Evolutionary conservation across 345 rosid genomes (phyloP), one percentile per base, ranked within the genome.

Genomic region (Gossypioides kirkii): DNA sequence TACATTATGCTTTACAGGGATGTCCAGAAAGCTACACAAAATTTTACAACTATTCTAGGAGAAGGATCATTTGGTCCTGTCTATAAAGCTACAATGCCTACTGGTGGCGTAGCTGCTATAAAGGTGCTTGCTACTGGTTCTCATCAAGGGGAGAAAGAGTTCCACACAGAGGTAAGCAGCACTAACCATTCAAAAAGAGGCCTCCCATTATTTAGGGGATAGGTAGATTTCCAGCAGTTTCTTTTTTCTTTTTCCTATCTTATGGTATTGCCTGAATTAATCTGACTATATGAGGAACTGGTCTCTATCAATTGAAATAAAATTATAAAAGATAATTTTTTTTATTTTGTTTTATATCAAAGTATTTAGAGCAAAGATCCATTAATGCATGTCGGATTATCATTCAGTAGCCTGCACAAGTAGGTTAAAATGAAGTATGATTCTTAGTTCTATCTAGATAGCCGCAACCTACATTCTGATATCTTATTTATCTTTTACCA

Each of bases 31-130:
- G 97, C 94, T 66, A 95, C 99, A 45, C 84, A 87, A 60, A 89
- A 86, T 77, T 95, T 92, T 76, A 92, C 94, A 8, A 90, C 93
- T 20, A 72, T 86, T 59, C 63, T 95, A 67, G 99, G 99, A 36
- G 86, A 92, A 86, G 99, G 99, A 68, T 87, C 99, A 60, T 92
- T 89, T 82, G 99, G 99, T 77, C 96, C 96, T 16, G 99, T 95
- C 23, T 92, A 91, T 80, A 92, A 87, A 85, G 98, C 98, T 23
- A 74, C 77, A 36, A 77, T 92, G 89, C 84, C 88, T 56, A 71
- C 82, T 17, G 96, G 91, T 74, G 95, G 78, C 58, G 83, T 80
- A 46, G 87, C 85, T 18, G 99, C 99, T 14, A 96, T 86, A 25
- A 95, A 95, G 85, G 98, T 88, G 74, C 99, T 90, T 77, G 97